phyloP scores from a whole-genome alignment of 148 eudicot species.

The Camellia granthamiana region DNA sequence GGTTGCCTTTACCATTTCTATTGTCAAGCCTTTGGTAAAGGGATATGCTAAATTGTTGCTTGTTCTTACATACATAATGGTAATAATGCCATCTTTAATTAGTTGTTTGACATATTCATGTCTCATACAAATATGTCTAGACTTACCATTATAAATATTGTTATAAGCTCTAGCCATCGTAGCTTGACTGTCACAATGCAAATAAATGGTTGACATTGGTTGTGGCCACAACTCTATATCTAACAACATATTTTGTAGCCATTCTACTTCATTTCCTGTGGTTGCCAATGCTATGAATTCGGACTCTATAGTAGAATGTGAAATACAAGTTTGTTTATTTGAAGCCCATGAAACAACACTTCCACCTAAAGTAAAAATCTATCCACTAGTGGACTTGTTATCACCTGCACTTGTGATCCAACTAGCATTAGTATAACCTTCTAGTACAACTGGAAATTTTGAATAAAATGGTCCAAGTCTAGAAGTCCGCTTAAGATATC shows the following conservation, averaged over 20 bases:
- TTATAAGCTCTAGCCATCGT: not conserved
- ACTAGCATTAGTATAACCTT: not conserved
- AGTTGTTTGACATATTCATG: no score
- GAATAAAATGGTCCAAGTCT: not conserved
- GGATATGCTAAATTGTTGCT: not conserved
- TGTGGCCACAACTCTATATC: constrained; percentile 4
- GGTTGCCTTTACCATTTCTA: not conserved
- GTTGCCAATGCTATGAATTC: not conserved
- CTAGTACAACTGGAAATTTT: no score
- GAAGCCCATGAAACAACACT: not conserved
- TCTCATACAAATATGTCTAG: not conserved
- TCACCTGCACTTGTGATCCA: constrained; percentile 3
- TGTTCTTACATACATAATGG: not conserved
- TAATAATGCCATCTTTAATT: not conserved
- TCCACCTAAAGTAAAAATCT: constrained; percentile 2
- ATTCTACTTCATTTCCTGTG: not conserved
- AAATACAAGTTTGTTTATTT: constrained; percentile 1
- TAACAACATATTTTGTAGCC: not conserved
- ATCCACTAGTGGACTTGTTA: not conserved
- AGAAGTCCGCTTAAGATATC: not conserved
- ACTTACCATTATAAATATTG: not conserved
- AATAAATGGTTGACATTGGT: not conserved
- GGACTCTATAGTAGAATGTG: not conserved
- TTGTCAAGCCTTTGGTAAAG: not conserved
- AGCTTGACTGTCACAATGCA: not conserved